A percentile compares a stretch with the other conserved stretches of the same genome.
These are phyloP conservation scores for Plantago ovata DNA, from an alignment of 257 asterid genomes.

Conservation along the genomic window DNA sequence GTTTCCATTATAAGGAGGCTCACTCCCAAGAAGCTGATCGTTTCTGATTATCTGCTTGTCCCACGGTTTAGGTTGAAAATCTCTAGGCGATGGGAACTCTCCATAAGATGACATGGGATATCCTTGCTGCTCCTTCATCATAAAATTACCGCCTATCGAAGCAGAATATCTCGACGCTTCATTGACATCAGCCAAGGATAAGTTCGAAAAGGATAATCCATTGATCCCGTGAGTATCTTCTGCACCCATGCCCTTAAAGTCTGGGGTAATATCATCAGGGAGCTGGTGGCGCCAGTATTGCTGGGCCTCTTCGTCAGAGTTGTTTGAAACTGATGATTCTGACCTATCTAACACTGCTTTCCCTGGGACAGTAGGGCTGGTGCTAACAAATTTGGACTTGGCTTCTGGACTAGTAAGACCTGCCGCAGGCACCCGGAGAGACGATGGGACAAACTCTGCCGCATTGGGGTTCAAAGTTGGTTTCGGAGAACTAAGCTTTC, in stretches of 20 bases:
- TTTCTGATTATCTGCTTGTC: conserved; percentile 42
- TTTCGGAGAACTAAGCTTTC: conserved; percentile 48
- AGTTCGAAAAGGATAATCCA: conserved; percentile 51
- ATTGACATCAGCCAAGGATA: conserved; percentile 47
- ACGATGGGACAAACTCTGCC: conserved; percentile 76
- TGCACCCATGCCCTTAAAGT: conserved; percentile 60
- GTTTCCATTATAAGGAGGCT: conserved; percentile 46
- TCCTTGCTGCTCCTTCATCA: conserved; percentile 47
- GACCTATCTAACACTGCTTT: conserved; percentile 63
- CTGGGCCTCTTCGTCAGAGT: conserved; percentile 87
- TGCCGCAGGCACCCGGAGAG: conserved; percentile 58
- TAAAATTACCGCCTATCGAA: conserved; percentile 39
- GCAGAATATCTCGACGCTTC: conserved; percentile 46
- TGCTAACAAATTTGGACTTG: conserved; percentile 34
- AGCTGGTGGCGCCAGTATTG: conserved; percentile 82
- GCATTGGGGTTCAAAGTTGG: conserved; percentile 82
- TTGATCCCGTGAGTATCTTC: conserved; percentile 61
- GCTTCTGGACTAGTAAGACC: conserved; percentile 31
- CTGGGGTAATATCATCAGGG: conserved; percentile 91
- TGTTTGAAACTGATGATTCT: conserved; percentile 64
- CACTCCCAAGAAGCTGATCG: conserved; percentile 58
- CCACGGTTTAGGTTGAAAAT: conserved; percentile 66
- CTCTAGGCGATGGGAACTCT: conserved; percentile 52
- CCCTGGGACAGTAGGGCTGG: conserved; percentile 42
- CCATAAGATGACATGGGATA: conserved; percentile 52